Percentiles rank a stretch among this genome's conserved stretches.
phyloP scores from a whole-genome alignment of 495 filamentous ascomycete species.

The Lichenothelia convexa region DNA sequence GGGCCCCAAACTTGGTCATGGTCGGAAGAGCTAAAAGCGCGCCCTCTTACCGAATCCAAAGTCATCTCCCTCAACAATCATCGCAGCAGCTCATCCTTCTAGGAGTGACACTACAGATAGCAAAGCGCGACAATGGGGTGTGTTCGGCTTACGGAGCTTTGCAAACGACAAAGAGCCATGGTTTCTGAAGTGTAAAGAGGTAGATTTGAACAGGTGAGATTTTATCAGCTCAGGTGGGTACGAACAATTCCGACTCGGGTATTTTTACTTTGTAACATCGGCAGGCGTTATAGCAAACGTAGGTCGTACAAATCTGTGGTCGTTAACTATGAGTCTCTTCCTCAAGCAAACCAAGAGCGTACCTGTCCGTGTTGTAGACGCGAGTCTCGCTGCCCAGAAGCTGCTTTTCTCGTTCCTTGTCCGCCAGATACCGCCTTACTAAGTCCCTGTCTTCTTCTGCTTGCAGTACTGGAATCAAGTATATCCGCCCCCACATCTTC shows the following conservation, averaged over 20 bases:
- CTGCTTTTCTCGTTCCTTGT: constrained; percentile 76
- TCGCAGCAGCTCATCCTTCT: too few species aligned
- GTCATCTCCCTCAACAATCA: too few species aligned
- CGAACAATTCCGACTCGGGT: background rate
- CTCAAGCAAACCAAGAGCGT: constrained; percentile 19
- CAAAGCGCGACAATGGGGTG: too few species aligned
- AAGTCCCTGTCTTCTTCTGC: constrained; percentile 93
- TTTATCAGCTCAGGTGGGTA: too few species aligned
- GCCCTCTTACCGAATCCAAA: too few species aligned
- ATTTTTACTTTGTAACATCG: constrained; percentile 30
- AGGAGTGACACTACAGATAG: too few species aligned
- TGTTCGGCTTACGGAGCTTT: too few species aligned
- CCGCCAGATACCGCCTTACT: constrained; percentile 66
- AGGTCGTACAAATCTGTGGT: constrained; percentile 46
- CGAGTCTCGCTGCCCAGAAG: constrained; percentile 61
- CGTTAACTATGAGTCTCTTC: background rate
- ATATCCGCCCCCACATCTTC: constrained; percentile 92
- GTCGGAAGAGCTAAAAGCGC: too few species aligned
- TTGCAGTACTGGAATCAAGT: constrained; percentile 80
- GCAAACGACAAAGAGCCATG: too few species aligned
- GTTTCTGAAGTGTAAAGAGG: too few species aligned
- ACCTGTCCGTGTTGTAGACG: constrained; percentile 81
- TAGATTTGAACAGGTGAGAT: too few species aligned
- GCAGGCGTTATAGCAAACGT: constrained; percentile 46
- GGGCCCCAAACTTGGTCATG: too few species aligned